Conservation (phyloP, 768 basidiomycete species). For the Naganishia antarctica region DNA sequence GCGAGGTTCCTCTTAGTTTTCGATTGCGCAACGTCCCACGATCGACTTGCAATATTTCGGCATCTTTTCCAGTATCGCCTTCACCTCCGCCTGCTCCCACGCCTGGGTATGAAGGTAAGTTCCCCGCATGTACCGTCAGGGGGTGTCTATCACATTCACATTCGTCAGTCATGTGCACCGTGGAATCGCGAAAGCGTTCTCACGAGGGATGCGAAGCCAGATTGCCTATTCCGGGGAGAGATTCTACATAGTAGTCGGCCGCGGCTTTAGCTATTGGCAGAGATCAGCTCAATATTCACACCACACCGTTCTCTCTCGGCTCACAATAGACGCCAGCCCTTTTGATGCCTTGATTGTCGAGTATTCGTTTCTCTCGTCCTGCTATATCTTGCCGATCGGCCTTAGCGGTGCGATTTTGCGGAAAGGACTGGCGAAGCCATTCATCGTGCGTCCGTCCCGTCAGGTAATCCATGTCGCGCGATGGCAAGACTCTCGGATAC, state of each 20-base stretch:
- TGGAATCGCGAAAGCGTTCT: constrained; percentile 16
- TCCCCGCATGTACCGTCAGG: constrained; percentile 46
- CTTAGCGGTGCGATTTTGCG: background rate
- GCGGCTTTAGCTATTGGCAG: constrained; percentile 31
- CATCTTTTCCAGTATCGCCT: constrained; percentile 43
- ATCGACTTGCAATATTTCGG: constrained; percentile 45
- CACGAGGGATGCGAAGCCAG: constrained; percentile 47
- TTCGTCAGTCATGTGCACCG: background rate
- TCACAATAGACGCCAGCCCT: constrained; percentile 8
- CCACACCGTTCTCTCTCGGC: background rate
- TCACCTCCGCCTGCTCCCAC: constrained; percentile 43
- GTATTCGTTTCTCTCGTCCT: background rate
- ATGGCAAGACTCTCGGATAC: too few species aligned
- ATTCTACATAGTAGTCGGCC: constrained; percentile 48
- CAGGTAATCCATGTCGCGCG: constrained; percentile 5
- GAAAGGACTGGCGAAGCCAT: constrained; percentile 5
- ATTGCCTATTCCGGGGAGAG: constrained; percentile 46
- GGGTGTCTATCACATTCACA: constrained; percentile 41
- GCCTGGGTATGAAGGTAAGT: constrained; percentile 47
- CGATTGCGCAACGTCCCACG: background rate
- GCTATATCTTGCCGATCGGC: background rate
- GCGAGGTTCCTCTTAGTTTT: background rate
- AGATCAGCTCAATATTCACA: background rate
- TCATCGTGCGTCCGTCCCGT: background rate
- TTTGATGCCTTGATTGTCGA: too few species aligned